Base-by-base conservation (phyloP, 2,329 filamentous ascomycete species). In the Penicillium sp. region DNA sequence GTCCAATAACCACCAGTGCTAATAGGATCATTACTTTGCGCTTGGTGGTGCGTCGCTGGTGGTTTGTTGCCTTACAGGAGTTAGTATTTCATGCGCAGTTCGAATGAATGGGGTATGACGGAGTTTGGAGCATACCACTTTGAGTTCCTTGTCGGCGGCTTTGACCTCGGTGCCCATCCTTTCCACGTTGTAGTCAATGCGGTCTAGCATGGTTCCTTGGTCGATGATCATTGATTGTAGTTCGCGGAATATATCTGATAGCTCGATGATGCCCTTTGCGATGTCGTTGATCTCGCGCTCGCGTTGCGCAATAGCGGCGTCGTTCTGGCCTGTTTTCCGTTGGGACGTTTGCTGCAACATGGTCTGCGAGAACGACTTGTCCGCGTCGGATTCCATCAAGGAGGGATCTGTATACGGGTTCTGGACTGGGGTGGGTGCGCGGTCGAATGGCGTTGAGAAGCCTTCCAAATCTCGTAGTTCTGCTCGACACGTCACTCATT, bases 181-280 rank as follows among this genome's bases (percentile, higher is more conserved):
- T 74, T 99, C 94, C 47, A 99, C 91, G 64, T 99, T 99, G 76
- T 96, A 99, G 73, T 99, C 95, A 64, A 95, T 95, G 65, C 94
- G 87, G 72, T 95, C 92, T 20, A 96, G 80, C 82, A 95, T 89
- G 13, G 90, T 94, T 47, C 90, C 90, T 71, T 94, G 89, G 67
- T 94, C 89, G 60, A 95, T 92, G 62, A 95, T 90, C 92, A 99
- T 97, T 43, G 81, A 87, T 73, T 99, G 94, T 27, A 99, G 78
- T 65, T 99, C 94, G 56, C 95, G 90, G 77, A 99, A 99, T 45
- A 99, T 90, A 69, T 96, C 94, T 4, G 92, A 90, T 7, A 99
- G 79, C 69, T 97, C 92, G 65, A 99, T 97, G 72, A 99, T 97
- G 51, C 94, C 92, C 69, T 96, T 92, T 2, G 94, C 94, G 57